Evolutionary conservation across 169 alveolate genomes (phyloP).

Genomic region (Plasmodium knowlesi): DNA sequence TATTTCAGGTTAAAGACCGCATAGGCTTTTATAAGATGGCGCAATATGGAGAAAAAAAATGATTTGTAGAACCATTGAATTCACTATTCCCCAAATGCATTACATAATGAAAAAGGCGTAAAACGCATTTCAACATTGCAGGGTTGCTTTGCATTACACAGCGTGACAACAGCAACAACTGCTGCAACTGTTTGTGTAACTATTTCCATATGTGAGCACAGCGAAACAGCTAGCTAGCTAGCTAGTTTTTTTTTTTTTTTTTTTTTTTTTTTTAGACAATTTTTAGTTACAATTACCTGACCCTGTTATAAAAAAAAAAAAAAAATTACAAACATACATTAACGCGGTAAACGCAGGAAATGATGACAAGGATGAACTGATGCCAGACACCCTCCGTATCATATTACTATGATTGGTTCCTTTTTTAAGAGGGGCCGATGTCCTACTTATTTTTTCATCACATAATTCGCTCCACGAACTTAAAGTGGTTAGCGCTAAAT

Average conservation of each 20-base stretch:
- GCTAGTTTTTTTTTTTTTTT: not conserved
- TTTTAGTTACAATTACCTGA: not conserved
- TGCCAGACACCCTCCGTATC: not conserved
- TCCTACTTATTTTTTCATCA: not conserved
- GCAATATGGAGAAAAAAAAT: not conserved
- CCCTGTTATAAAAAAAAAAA: not conserved
- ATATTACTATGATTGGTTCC: not conserved
- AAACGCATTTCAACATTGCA: not conserved
- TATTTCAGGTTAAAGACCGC: not conserved
- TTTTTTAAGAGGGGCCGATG: not conserved
- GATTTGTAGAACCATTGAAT: not conserved
- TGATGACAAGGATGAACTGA: not conserved
- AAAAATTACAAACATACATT: not conserved
- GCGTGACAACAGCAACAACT: not conserved
- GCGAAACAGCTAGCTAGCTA: not conserved
- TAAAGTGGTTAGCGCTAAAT: not conserved
- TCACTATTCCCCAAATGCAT: not conserved
- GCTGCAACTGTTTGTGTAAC: not conserved
- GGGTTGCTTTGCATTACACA: not conserved
- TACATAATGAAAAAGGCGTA: not conserved
- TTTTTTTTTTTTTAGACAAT: not conserved
- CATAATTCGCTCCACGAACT: not conserved
- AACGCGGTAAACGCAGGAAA: not conserved
- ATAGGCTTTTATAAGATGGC: not conserved
- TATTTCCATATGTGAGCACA: not conserved